Conservation (phyloP, 495 filamentous ascomycete species). For the Delitschia confertaspora region DNA sequence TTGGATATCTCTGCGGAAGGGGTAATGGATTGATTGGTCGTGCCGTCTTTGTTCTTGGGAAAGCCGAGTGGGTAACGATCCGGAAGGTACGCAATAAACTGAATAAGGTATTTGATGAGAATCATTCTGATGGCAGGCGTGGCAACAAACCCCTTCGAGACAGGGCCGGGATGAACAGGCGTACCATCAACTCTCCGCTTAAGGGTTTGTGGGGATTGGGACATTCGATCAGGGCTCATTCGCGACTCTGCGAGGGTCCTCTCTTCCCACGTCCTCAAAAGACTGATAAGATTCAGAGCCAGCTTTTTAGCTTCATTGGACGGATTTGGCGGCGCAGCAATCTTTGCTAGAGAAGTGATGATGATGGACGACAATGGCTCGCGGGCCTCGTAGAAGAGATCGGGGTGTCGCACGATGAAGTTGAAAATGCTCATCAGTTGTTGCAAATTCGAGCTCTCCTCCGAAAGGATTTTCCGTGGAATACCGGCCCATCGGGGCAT, state of each 20-base stretch:
- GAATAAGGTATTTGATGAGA: constrained; percentile 85
- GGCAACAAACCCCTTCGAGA: constrained; percentile 29
- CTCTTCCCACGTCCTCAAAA: constrained; percentile 92
- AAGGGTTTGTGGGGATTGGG: constrained; percentile 61
- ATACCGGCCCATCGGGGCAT: constrained; percentile 78
- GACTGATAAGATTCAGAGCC: constrained; percentile 75
- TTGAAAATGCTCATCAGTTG: constrained; percentile 97
- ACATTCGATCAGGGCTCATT: constrained; percentile 40
- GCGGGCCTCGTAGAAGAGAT: constrained; percentile 88
- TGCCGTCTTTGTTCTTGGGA: constrained; percentile 49
- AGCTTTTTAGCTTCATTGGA: constrained; percentile 91
- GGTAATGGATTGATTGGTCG: constrained; percentile 38
- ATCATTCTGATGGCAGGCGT: constrained; percentile 52
- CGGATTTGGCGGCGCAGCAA: constrained; percentile 71
- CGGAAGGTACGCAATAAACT: constrained; percentile 82
- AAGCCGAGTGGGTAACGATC: constrained; percentile 72
- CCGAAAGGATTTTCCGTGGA: constrained; percentile 80
- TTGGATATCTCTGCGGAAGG: constrained; percentile 67
- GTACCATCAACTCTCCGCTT: constrained; percentile 67
- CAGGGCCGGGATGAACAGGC: constrained; percentile 31
- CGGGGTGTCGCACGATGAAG: constrained; percentile 85
- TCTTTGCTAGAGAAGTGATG: constrained; percentile 78
- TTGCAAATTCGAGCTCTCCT: constrained; percentile 93
- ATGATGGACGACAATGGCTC: constrained; percentile 85
- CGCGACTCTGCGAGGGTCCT: constrained; percentile 46